phyloP scores from a whole-genome alignment of 495 filamentous ascomycete species.

The Lepraria neglecta region DNA sequence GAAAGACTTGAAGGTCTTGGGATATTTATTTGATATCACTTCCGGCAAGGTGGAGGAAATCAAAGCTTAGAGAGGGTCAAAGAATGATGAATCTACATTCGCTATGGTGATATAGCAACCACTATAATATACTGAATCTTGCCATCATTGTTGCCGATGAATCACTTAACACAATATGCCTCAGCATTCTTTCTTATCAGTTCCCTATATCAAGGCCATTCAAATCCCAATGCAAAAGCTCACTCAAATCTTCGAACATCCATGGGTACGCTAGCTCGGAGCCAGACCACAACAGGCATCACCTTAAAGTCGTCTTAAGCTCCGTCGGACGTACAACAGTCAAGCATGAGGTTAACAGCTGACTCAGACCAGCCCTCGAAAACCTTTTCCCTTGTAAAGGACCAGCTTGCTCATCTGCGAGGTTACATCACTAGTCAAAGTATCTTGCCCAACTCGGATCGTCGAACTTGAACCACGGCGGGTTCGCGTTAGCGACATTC shows the following conservation, averaged over 20 bases:
- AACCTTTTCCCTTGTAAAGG: no score
- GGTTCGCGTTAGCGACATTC: not conserved
- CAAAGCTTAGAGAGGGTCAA: not conserved
- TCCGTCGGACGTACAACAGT: not conserved
- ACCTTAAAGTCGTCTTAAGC: not conserved
- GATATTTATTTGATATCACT: constrained; percentile 8
- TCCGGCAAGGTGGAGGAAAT: not conserved
- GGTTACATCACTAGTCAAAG: not conserved
- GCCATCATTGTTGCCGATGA: no score
- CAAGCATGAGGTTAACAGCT: not conserved
- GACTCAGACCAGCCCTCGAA: no score
- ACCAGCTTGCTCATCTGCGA: no score
- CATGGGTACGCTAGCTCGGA: not conserved
- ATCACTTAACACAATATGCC: no score
- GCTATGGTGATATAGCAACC: no score
- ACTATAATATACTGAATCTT: no score
- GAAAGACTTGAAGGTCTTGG: constrained; percentile 10
- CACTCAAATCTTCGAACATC: not conserved
- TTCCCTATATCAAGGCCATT: not conserved
- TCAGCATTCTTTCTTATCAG: not conserved
- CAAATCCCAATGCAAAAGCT: not conserved
- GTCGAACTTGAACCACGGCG: not conserved
- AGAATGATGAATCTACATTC: not conserved
- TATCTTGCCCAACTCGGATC: not conserved
- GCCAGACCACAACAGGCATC: not conserved